phyloP scores from a whole-genome alignment of 176 grass and related monocot species.

The Olyra latifolia region DNA sequence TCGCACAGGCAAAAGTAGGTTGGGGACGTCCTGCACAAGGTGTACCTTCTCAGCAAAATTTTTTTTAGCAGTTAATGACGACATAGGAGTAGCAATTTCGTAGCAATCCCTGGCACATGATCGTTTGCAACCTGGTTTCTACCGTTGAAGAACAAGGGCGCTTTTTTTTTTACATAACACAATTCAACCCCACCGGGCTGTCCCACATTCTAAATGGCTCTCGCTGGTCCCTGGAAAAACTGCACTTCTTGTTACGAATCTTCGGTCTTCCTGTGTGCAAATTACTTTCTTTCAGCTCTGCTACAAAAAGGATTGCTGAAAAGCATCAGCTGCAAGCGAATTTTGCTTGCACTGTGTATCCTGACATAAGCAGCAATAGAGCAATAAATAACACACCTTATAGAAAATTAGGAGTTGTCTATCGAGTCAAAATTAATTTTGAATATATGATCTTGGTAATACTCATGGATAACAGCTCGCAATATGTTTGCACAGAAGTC shows the following conservation, averaged over 20 bases:
- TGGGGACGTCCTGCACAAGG: background rate
- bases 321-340: background rate
- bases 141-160: background rate
- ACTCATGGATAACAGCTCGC: background rate
- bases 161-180: too few species aligned
- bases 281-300: background rate
- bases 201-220: too few species aligned
- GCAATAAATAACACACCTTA: background rate
- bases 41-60: too few species aligned
- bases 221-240: background rate
- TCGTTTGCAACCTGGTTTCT: background rate
- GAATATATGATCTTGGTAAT: background rate
- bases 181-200: too few species aligned
- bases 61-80: background rate
- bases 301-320: background rate
- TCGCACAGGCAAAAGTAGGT: too few species aligned
- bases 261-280: background rate
- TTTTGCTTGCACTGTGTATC: background rate
- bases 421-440: background rate
- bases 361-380: background rate
- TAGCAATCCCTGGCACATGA: background rate
- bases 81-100: background rate
- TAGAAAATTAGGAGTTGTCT: background rate
- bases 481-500: conserved; percentile 2
- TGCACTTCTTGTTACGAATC: background rate